phyloP scores from a whole-genome alignment of 1,284 basidiomycete species.

The Porogramme epimiltina region DNA sequence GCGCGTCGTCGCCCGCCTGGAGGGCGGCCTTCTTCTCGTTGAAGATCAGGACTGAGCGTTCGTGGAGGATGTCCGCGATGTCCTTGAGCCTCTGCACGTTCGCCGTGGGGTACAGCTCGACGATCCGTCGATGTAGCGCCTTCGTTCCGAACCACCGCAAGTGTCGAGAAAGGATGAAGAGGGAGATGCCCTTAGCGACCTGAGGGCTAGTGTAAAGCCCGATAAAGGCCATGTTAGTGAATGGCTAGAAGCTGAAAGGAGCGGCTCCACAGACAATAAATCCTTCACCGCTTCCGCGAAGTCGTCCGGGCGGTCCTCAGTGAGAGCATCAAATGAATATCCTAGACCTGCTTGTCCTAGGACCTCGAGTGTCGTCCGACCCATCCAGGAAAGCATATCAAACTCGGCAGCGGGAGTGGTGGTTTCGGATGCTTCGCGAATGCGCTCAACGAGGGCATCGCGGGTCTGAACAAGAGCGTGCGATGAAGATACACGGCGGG shows the following conservation, averaged over 20 bases:
- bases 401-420: slow-evolving; percentile 6
- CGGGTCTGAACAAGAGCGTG: slow-evolving; percentile 9
- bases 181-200: slow-evolving; percentile 9
- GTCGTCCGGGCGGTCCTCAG: slow-evolving; percentile 19
- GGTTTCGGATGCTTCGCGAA: not conserved
- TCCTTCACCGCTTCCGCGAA: slow-evolving; percentile 29
- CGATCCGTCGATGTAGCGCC: slow-evolving; percentile 13
- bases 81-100: slow-evolving; percentile 11
- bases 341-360: slow-evolving; percentile 22
- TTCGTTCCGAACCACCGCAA: slow-evolving; percentile 4
- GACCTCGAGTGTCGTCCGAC: slow-evolving; percentile 21
- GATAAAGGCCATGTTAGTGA: not conserved
- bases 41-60: slow-evolving; percentile 5
- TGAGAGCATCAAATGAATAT: slow-evolving; percentile 24
- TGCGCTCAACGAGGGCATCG: slow-evolving; percentile 11
- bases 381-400: slow-evolving; percentile 23
- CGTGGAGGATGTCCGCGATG: slow-evolving; percentile 7
- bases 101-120: slow-evolving; percentile 18
- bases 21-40: slow-evolving; percentile 13
- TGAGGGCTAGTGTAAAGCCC: slow-evolving; percentile 14
- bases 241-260: not conserved
- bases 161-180: not conserved
- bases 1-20: slow-evolving; percentile 5
- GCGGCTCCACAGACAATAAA: slow-evolving; percentile 29
- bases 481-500: no score